Base-by-base conservation (phyloP, 2,329 filamentous ascomycete genomes). In the Colletotrichum salicis region DNA sequence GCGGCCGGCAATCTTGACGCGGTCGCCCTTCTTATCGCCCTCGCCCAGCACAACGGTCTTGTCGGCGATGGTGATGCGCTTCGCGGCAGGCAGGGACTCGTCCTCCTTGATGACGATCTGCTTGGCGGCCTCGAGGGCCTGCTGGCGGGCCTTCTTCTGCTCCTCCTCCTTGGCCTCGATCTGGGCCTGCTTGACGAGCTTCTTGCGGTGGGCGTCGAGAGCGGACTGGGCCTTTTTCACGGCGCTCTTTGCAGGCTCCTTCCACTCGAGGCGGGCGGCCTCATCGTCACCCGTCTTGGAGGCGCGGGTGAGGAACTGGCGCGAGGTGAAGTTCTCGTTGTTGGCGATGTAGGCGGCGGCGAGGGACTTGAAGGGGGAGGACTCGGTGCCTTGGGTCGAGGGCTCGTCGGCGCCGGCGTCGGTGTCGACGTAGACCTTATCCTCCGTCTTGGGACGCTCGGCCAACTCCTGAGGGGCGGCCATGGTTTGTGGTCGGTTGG, bases 221-320 rank as follows among this genome's bases (percentile, higher is more conserved):
- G 91, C 90, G 81, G 91, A 91, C 84, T 90, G 90, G 4, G 92
- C 93, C 84, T 97, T 97, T 87, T 97, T 97, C 79, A 94, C 82
- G 27, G 94, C 94, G 72, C 92, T 93, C 86, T 96, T 97, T 72
- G 93, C 92, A 24, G 91, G 92, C 67, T 92, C 91, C 84, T 95
- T 96, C 93, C 92, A 97, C 76, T 90, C 88, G 74, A 92, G 82
- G 75, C 90, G 88, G 65, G 87, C 87, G 65, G 87, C 86, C 74
- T 88, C 87, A 77, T 94, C 93, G 73, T 90, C 91, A 31, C 89
- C 90, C 60, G 89, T 91, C 72, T 88, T 85, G 35, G 90, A 92
- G 76, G 93, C 92, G 80, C 92, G 90, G 59, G 88, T 90, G 74
- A 92, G 86, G 82, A 94, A 96, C 73, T 88, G 86, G 56, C 86